A percentile compares a stretch with the other conserved stretches of the same genome.
Conservation (phyloP, 345 rosid genomes). For the Eucalyptus grandis region DNA sequence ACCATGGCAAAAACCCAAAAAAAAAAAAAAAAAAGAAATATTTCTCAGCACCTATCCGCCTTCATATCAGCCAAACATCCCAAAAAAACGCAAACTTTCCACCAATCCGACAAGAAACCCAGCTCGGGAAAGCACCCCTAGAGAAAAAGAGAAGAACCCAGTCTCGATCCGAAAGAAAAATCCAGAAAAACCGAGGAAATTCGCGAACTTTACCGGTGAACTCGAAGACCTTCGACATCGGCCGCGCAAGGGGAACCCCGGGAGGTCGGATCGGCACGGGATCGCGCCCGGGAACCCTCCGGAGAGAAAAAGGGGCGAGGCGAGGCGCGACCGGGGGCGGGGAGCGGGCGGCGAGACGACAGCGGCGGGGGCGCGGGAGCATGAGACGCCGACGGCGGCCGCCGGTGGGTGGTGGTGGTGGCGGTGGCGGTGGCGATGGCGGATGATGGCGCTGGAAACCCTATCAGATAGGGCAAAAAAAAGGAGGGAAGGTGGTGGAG, state of each 20-base stretch:
- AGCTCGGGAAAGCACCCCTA: neutral
- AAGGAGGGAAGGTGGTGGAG: neutral
- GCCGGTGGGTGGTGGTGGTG: neutral
- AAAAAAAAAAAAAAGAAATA: too few relatives aligned
- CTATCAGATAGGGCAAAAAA: conserved; percentile 82
- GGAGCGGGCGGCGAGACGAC: neutral
- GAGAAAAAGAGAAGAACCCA: neutral
- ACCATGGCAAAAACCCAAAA: neutral
- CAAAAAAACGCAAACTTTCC: neutral
- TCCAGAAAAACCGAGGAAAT: neutral
- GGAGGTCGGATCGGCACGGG: conserved; percentile 23
- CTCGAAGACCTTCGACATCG: conserved; percentile 71
- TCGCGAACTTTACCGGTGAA: conserved; percentile 38
- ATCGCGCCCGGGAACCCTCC: conserved; percentile 49
- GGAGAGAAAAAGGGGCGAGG: conserved; percentile 48
- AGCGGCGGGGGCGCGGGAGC: conserved; percentile 15
- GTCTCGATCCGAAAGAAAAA: neutral
- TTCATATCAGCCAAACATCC: neutral
- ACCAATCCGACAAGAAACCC: neutral
- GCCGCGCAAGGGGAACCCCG: conserved; percentile 31
- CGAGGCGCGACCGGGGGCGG: neutral
- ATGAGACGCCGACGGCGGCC: conserved; percentile 5
- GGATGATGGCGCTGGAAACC: conserved; percentile 18
- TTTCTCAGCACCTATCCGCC: neutral
- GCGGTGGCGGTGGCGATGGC: neutral